Evolutionary conservation across 2,329 filamentous ascomycete genomes (phyloP).

Genomic region (Xylaria sp.): DNA sequence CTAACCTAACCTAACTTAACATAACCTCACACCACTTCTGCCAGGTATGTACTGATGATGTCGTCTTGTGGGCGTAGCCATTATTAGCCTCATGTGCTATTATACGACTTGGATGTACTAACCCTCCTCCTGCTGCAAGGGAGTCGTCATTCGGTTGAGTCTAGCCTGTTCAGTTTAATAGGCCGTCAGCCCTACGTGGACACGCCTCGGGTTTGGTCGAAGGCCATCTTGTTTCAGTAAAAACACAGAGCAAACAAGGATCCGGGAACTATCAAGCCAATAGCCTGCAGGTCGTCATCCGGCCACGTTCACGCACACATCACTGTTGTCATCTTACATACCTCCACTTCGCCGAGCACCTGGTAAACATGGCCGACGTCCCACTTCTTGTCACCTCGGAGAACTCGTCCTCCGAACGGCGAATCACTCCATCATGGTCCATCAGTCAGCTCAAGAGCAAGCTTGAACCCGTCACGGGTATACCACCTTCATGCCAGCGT

Average conservation of each 20-base stretch:
- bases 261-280: constrained; percentile 16
- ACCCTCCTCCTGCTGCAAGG: constrained; percentile 15
- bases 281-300: constrained; percentile 12
- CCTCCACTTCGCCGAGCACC: constrained; percentile 22
- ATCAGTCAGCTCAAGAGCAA: constrained; percentile 85
- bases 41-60: constrained; percentile 9
- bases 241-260: constrained; percentile 24
- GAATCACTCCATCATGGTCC: constrained; percentile 92
- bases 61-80: constrained; percentile 28
- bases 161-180: constrained; percentile 20
- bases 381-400: constrained; percentile 80
- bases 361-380: constrained; percentile 72
- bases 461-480: constrained; percentile 91
- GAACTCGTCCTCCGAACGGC: constrained; percentile 84
- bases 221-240: constrained; percentile 26
- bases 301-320: constrained; percentile 33
- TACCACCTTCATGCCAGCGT: constrained; percentile 82
- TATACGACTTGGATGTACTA: neutral
- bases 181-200: constrained; percentile 38
- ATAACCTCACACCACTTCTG: constrained; percentile 4
- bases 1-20: constrained; percentile 2
- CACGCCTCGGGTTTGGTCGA: constrained; percentile 22
- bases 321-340: constrained; percentile 31
- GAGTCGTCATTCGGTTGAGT: constrained; percentile 9
- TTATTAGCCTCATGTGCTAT: constrained; percentile 11